phyloP scores from a whole-genome alignment of 148 eudicot genomes.

The Fagopyrum homotropicum region DNA sequence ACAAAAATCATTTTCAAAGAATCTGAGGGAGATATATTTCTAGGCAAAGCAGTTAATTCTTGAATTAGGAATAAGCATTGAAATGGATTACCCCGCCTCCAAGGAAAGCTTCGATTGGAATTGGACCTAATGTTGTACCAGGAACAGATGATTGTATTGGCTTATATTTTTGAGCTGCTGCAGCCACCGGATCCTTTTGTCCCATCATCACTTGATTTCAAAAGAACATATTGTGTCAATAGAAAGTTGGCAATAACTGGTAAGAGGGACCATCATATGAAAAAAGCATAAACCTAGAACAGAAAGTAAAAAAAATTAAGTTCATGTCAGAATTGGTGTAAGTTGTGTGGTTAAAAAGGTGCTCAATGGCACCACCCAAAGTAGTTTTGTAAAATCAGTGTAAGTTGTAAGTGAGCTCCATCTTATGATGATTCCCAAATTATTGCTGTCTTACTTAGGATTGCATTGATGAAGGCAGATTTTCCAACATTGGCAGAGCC shows the following conservation, averaged over 20 bases:
- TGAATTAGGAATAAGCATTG: not conserved
- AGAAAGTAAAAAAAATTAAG: not conserved
- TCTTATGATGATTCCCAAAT: not conserved
- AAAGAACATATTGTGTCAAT: conserved; percentile 3
- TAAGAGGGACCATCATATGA: not conserved
- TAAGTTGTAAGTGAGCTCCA: not conserved
- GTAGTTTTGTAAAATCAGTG: not conserved
- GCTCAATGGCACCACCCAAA: not conserved
- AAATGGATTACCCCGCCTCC: conserved; percentile 80
- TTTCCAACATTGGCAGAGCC: conserved; percentile 98
- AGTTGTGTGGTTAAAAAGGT: not conserved
- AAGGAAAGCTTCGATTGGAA: conserved; percentile 75
- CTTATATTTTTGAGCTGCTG: conserved; percentile 75
- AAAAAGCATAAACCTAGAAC: not conserved
- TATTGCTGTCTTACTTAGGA: conserved; percentile 54
- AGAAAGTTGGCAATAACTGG: not conserved
- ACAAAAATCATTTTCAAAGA: not conserved
- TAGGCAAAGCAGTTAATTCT: not conserved
- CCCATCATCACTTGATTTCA: conserved; percentile 58
- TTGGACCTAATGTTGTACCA: conserved; percentile 96
- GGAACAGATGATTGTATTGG: conserved; percentile 99
- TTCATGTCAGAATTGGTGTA: not conserved
- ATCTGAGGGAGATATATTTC: not conserved
- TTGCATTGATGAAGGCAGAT: conserved; percentile 90
- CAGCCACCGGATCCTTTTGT: conserved; percentile 86